These are phyloP conservation scores for Galerina sulciceps DNA, from an alignment of 768 basidiomycete genomes.

Conservation along the genomic window DNA sequence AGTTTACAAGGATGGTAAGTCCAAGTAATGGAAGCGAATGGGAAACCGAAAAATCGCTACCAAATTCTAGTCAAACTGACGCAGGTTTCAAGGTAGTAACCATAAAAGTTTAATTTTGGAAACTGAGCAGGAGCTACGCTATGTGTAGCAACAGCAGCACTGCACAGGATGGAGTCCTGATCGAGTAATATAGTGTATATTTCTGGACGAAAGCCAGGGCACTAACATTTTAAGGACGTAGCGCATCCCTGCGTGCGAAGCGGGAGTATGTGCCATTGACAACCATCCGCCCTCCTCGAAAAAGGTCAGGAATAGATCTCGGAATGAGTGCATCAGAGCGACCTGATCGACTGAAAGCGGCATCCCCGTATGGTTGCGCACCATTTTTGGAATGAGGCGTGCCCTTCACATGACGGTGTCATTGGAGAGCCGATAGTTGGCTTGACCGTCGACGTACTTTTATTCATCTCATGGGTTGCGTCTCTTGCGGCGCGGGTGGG, in stretches of 20 bases:
- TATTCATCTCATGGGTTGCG: constrained; percentile 3
- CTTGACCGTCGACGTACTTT: constrained; percentile 5
- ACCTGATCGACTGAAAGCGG: constrained; percentile 26
- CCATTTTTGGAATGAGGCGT: not conserved
- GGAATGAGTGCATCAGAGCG: constrained; percentile 23
- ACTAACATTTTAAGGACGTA: constrained; percentile 3
- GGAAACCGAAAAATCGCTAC: not conserved
- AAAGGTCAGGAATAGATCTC: constrained; percentile 14
- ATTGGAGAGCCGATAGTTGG: constrained; percentile 11
- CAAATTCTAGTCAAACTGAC: not conserved
- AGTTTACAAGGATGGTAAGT: too few relatives aligned
- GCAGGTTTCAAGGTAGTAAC: constrained; percentile 7
- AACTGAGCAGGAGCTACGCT: not conserved
- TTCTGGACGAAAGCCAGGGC: not conserved
- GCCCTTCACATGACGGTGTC: constrained; percentile 11
- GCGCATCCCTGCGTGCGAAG: constrained; percentile 10
- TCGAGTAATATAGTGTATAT: not conserved
- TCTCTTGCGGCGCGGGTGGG: constrained; percentile 18
- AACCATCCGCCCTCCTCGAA: constrained; percentile 22
- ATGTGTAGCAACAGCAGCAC: not conserved
- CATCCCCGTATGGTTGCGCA: constrained; percentile 13
- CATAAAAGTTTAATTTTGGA: not conserved
- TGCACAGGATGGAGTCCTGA: not conserved
- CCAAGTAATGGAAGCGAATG: not conserved
- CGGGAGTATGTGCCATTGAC: constrained; percentile 12